These are phyloP conservation scores for Lecanosticta acicola DNA, from an alignment of 2,329 filamentous ascomycete species.

Conservation along the genomic window DNA sequence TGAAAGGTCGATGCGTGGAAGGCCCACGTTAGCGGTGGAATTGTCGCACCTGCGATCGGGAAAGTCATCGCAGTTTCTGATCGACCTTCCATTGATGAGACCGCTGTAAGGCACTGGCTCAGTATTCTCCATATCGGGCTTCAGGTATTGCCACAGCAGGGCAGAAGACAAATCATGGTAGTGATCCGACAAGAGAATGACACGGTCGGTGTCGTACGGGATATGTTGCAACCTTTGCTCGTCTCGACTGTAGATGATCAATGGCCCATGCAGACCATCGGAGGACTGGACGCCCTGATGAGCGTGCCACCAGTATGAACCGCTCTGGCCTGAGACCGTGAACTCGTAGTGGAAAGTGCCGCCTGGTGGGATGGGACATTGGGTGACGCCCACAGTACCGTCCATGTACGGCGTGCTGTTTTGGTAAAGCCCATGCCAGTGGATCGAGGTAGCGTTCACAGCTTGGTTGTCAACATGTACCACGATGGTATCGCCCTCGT, in stretches of 20 bases:
- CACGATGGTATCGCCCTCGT: conserved; percentile 32
- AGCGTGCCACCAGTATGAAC: conserved; percentile 58
- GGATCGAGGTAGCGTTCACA: conserved; percentile 34
- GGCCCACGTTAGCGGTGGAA: conserved; percentile 22
- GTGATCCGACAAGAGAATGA: conserved; percentile 61
- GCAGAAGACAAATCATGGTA: conserved; percentile 54
- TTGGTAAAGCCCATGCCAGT: conserved; percentile 34
- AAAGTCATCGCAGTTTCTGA: conserved; percentile 36
- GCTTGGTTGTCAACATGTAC: conserved; percentile 36
- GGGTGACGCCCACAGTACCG: conserved; percentile 29
- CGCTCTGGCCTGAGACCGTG: conserved; percentile 40
- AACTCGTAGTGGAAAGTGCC: conserved; percentile 52
- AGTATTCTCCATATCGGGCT: conserved; percentile 43
- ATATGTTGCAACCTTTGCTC: conserved; percentile 40
- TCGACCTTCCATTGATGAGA: conserved; percentile 39
- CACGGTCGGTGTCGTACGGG: conserved; percentile 49
- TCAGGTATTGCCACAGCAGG: conserved; percentile 51
- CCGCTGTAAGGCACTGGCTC: conserved; percentile 52
- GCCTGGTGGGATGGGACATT: conserved; percentile 32
- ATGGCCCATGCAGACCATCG: conserved; percentile 57
- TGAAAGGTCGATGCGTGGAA: conserved; percentile 33
- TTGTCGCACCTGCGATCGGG: conserved; percentile 35
- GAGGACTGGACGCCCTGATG: conserved; percentile 55
- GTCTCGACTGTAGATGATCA: conserved; percentile 52
- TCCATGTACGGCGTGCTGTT: conserved; percentile 30